These are phyloP conservation scores for Claviceps humidiphila DNA, from an alignment of 2,329 filamentous ascomycete species.

Conservation along the genomic window DNA sequence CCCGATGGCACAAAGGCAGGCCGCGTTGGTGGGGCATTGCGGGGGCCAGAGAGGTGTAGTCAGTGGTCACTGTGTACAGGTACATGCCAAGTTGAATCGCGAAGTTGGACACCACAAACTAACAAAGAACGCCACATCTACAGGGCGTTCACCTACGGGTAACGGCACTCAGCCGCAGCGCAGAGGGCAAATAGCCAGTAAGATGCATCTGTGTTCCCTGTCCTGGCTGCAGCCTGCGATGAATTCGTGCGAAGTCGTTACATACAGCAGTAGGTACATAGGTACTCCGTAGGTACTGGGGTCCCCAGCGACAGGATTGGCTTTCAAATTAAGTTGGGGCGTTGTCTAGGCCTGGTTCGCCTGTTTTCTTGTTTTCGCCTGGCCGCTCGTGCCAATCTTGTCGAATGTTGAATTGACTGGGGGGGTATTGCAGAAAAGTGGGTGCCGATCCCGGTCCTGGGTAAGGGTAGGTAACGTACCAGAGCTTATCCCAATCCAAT, in stretches of 20 bases:
- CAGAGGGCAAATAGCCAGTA: too few relatives aligned
- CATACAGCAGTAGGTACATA: not conserved
- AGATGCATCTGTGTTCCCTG: too few relatives aligned
- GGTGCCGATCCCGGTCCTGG: not conserved
- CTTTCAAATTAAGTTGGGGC: constrained; percentile 4
- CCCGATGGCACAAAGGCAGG: too few relatives aligned
- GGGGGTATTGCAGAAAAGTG: too few relatives aligned
- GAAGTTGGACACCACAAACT: too few relatives aligned
- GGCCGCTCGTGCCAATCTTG: not conserved
- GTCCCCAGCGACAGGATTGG: not conserved
- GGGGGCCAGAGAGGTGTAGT: not conserved
- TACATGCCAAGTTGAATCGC: too few relatives aligned
- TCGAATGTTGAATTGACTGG: constrained; percentile 4
- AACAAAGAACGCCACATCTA: too few relatives aligned
- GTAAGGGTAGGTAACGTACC: too few relatives aligned
- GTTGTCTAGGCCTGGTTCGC: not conserved
- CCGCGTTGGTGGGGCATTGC: not conserved
- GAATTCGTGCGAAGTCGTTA: not conserved
- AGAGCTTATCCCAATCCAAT: too few relatives aligned
- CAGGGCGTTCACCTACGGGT: too few relatives aligned
- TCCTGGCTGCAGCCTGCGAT: too few relatives aligned
- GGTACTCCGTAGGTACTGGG: not conserved
- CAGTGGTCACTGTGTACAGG: not conserved
- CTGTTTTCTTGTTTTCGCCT: not conserved
- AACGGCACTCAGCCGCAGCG: too few relatives aligned